A percentile compares a stretch with the other conserved stretches of the same genome.
Conservation (phyloP, 2,329 filamentous ascomycete species). For the Diplodia scrobiculata region DNA sequence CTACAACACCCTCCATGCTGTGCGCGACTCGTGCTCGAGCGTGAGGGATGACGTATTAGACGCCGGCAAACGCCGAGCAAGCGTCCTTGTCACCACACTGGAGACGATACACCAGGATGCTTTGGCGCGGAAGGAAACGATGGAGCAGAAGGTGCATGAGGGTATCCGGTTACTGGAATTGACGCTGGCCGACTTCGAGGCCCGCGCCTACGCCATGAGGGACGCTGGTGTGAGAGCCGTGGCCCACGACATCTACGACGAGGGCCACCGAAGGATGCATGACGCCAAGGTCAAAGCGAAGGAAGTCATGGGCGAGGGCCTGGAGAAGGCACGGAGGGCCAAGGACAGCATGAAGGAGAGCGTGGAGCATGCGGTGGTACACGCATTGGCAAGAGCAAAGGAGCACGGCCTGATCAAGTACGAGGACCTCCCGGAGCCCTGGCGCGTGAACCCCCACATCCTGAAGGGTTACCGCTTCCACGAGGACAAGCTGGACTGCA, state of each 20-base stretch:
- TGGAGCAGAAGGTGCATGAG: slow-evolving; percentile 88
- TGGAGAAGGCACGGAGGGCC: slow-evolving; percentile 79
- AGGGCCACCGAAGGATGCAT: slow-evolving; percentile 78
- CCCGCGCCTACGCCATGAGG: slow-evolving; percentile 74
- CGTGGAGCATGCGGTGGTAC: slow-evolving; percentile 80
- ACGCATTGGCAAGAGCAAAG: slow-evolving; percentile 72
- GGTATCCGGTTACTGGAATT: slow-evolving; percentile 83
- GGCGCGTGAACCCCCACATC: slow-evolving; percentile 95
- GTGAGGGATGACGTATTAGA: slow-evolving; percentile 89
- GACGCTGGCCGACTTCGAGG: slow-evolving; percentile 84
- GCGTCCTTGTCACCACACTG: slow-evolving; percentile 88
- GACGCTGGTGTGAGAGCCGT: slow-evolving; percentile 75
- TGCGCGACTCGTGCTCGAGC: slow-evolving; percentile 83
- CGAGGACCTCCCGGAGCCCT: slow-evolving; percentile 85
- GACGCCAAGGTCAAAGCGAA: slow-evolving; percentile 73
- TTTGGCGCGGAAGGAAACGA: slow-evolving; percentile 76
- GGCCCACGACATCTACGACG: slow-evolving; percentile 72
- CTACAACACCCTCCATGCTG: slow-evolving; percentile 81
- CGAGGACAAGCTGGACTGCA: slow-evolving; percentile 85
- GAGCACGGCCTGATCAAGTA: slow-evolving; percentile 84
- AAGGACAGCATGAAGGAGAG: slow-evolving; percentile 62
- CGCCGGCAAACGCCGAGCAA: slow-evolving; percentile 77
- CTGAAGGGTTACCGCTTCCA: slow-evolving; percentile 88
- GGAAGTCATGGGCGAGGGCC: slow-evolving; percentile 76
- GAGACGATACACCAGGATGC: slow-evolving; percentile 86